These are phyloP conservation scores for Simplicillium aogashimaense DNA, from an alignment of 2,329 filamentous ascomycete genomes.

Conservation along the genomic window DNA sequence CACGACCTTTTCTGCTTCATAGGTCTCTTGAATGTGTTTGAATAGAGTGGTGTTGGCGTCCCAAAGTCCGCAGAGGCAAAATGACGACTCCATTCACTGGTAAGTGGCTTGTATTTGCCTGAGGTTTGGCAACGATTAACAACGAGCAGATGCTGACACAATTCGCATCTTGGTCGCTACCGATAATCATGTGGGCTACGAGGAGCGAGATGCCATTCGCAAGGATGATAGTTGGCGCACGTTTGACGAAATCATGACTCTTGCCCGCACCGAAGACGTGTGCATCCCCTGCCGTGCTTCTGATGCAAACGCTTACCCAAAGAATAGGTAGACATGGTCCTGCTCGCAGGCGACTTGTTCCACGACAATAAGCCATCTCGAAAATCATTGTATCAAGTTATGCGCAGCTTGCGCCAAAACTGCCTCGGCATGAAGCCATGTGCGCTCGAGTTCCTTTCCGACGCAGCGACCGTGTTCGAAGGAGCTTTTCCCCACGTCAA, in stretches of 20 bases:
- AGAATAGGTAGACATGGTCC: conserved; percentile 77
- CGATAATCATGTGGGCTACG: conserved; percentile 96
- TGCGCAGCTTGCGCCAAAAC: conserved; percentile 86
- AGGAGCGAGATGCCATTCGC: conserved; percentile 86
- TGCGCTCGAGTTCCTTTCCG: conserved; percentile 87
- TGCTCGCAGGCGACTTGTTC: conserved; percentile 90
- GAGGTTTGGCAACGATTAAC: too few species aligned
- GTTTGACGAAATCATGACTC: conserved; percentile 89
- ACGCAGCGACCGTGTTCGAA: conserved; percentile 83
- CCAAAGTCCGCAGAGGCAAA: too few species aligned
- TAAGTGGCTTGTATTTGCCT: too few species aligned
- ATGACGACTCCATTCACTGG: too few species aligned
- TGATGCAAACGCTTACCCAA: background rate
- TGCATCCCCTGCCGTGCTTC: conserved; percentile 5
- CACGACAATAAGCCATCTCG: conserved; percentile 97
- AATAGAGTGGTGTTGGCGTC: too few species aligned
- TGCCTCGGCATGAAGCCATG: conserved; percentile 94
- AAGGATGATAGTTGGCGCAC: conserved; percentile 95
- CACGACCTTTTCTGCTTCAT: too few species aligned
- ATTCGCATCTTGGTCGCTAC: conserved; percentile 92
- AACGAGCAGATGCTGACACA: conserved; percentile 66
- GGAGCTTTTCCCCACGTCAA: conserved; percentile 90
- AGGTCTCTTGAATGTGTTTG: too few species aligned
- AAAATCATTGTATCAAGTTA: conserved; percentile 94
- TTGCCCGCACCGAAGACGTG: conserved; percentile 76